phyloP scores from a whole-genome alignment of 1,284 basidiomycete species.

The Leccinum subrobustum region DNA sequence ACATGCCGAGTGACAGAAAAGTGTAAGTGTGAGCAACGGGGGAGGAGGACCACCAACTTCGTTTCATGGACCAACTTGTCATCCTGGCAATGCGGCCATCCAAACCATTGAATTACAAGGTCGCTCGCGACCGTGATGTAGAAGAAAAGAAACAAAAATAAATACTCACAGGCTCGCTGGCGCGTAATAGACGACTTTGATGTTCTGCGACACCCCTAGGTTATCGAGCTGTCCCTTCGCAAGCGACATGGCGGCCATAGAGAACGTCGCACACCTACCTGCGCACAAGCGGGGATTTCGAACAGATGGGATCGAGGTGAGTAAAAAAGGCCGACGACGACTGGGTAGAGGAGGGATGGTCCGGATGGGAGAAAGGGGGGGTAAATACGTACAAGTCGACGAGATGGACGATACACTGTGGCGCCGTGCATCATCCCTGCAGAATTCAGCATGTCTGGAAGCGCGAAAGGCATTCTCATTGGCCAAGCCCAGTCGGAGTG shows the following conservation, averaged over 20 bases:
- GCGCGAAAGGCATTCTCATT: not conserved
- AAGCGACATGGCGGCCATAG: conserved; percentile 34
- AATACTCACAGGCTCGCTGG: conserved; percentile 47
- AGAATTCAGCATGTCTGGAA: conserved; percentile 51
- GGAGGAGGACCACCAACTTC: not conserved
- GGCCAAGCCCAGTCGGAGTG: not conserved
- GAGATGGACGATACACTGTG: conserved; percentile 43
- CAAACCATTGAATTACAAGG: not conserved
- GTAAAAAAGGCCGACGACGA: not conserved
- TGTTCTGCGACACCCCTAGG: conserved; percentile 41
- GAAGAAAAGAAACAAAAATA: not conserved
- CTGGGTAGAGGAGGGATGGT: not conserved
- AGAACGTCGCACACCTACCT: conserved; percentile 42
- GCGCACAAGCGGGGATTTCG: not conserved
- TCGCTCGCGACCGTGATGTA: not conserved
- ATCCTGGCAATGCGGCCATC: not conserved
- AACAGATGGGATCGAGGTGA: not conserved
- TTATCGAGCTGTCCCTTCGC: conserved; percentile 25
- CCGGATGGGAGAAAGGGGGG: not conserved
- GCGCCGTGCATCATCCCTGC: conserved; percentile 49
- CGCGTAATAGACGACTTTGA: conserved; percentile 53
- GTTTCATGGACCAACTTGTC: not conserved
- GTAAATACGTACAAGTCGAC: conserved; percentile 45
- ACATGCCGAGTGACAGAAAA: not conserved
- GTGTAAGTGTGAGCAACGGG: not conserved